A percentile compares a stretch with the other conserved stretches of the same genome.
These are phyloP conservation scores for Suillus variegatus DNA, from an alignment of 768 basidiomycete species.

Conservation along the genomic window DNA sequence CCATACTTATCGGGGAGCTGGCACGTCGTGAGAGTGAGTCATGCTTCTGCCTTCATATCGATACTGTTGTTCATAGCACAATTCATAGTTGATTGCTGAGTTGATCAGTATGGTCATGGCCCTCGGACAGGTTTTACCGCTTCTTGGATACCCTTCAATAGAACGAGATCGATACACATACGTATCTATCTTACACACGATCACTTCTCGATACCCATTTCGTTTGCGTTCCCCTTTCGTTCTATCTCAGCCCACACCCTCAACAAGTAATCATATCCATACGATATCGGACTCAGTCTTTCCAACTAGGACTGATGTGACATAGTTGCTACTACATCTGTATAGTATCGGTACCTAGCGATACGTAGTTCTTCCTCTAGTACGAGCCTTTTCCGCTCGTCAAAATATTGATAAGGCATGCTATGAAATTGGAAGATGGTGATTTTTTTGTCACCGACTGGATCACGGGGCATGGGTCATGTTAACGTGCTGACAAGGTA, in stretches of 20 bases:
- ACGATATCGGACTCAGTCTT: not conserved
- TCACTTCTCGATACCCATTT: not conserved
- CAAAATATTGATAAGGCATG: no score
- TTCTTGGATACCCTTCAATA: not conserved
- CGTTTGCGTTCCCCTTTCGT: not conserved
- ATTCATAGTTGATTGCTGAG: not conserved
- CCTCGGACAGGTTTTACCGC: not conserved
- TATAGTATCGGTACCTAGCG: not conserved
- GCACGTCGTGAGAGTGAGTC: not conserved
- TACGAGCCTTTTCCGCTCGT: not conserved
- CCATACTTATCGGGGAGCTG: not conserved
- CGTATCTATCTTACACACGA: not conserved
- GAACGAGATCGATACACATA: not conserved
- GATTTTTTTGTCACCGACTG: no score
- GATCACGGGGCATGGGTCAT: no score
- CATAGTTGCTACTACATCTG: not conserved
- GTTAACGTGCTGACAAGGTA: no score
- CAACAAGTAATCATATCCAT: not conserved
- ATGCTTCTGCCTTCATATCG: not conserved
- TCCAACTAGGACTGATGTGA: constrained; percentile 1
- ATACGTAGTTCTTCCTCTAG: not conserved
- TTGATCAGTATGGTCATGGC: not conserved
- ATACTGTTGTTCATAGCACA: not conserved
- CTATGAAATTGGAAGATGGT: no score
- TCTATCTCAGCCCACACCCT: not conserved